Evolutionary conservation across 1,139 yeast genomes (phyloP), one percentile per base, ranked within the genome.

Genomic region (Pichia sp.): DNA sequence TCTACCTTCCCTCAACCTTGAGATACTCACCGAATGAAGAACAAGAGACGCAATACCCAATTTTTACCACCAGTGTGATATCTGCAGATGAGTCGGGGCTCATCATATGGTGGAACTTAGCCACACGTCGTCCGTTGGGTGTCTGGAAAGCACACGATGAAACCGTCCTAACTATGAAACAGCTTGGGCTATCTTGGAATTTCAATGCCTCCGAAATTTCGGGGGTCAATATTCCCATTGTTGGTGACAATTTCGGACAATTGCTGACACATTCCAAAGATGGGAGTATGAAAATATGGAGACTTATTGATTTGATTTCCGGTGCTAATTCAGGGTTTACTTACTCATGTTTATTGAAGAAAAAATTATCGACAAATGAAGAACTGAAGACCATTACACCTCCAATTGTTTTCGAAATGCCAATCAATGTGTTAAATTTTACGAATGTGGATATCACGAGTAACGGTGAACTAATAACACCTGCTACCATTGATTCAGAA

Each of bases 361-460:
- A 49, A 18, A 40, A 42, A 22, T 17, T 38, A 4, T 12, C 24
- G 6, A 25, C 33, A 12, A 29, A 27, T 6, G 34, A 29, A 12
- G 24, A 21, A 2, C 44, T 34, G 3, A 11, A n/a, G 4, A 27
- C 34, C 11, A 26, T 32, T 7, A 22, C 33, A 1, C 37, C 34
- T 41, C 53, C 13, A 22, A 25, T 14, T 23, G 41, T 45, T 0
- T 61, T 62, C 36, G 66, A 66, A 23, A 53, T 74, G 36, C 81
- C 82, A 0, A 72, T 74, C 16, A 77, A 77, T 50, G 55, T 75
- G 2, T 56, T 76, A 45, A 76, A 76, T 49, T 77, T 72, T 48
- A 63, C 77, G 41, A 76, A 76, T 47, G 68, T 75, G 21, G 69
- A 56, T 16, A 47, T 62, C 6, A 38, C 41, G 4, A 10, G 18